Conservation (phyloP, 208 protist genomes). For the Leptomonas seymouri region DNA sequence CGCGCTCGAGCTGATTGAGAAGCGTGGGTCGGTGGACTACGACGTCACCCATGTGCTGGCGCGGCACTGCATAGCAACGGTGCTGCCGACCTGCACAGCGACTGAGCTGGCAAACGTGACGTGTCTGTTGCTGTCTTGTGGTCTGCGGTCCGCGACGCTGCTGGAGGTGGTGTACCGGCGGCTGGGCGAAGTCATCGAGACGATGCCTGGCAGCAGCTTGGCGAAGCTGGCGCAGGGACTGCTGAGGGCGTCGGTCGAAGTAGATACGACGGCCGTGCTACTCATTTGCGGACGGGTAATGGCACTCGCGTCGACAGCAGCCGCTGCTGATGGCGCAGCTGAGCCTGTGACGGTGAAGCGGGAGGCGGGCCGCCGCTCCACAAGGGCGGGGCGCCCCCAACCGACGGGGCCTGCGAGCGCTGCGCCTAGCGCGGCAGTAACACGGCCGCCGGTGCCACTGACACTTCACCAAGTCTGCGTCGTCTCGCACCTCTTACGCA, state of each 20-base stretch:
- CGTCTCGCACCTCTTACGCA: constrained; percentile 34
- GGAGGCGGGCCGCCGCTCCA: too few relatives aligned
- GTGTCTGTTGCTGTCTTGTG: constrained; percentile 64
- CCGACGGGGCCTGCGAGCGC: too few relatives aligned
- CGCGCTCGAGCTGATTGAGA: constrained; percentile 60
- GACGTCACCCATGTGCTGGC: constrained; percentile 58
- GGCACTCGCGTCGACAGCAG: background rate
- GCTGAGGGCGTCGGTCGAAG: constrained; percentile 56
- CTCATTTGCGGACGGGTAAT: constrained; percentile 37
- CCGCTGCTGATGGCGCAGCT: background rate
- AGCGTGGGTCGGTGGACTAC: constrained; percentile 54
- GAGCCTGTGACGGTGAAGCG: background rate
- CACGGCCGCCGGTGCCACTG: constrained; percentile 15
- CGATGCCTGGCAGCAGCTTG: constrained; percentile 42
- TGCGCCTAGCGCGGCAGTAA: too few relatives aligned
- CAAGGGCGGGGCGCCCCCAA: too few relatives aligned
- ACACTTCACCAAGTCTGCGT: constrained; percentile 29
- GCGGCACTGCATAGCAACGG: constrained; percentile 43
- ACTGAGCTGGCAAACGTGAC: constrained; percentile 52
- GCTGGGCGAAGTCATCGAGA: constrained; percentile 33
- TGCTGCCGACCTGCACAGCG: constrained; percentile 52
- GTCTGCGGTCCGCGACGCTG: constrained; percentile 57
- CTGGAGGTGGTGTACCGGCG: constrained; percentile 42
- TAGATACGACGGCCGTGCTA: constrained; percentile 41
- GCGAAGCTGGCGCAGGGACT: constrained; percentile 48